phyloP scores from a whole-genome alignment of 2,329 filamentous ascomycete species.

The Colletotrichum trifolii region DNA sequence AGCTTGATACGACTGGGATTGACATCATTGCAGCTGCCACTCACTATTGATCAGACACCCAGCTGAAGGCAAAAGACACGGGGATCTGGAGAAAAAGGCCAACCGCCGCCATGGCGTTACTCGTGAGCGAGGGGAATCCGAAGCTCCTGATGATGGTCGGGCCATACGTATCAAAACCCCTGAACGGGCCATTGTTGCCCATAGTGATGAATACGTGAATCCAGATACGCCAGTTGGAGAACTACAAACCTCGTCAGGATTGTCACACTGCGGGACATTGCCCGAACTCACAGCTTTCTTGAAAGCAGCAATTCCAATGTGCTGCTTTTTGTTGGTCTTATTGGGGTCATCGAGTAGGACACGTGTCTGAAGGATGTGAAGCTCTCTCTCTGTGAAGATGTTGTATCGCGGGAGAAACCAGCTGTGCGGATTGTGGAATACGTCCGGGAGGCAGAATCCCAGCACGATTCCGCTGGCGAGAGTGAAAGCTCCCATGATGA shows the following conservation, averaged over 20 bases:
- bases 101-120: slow-evolving; percentile 66
- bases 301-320: slow-evolving; percentile 56
- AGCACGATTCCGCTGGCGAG: slow-evolving; percentile 54
- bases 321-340: slow-evolving; percentile 60
- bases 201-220: slow-evolving; percentile 63
- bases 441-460: slow-evolving; percentile 57
- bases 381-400: slow-evolving; percentile 52
- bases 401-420: slow-evolving; percentile 50
- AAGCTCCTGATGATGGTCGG: slow-evolving; percentile 65
- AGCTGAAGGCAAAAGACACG: slow-evolving; percentile 62
- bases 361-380: slow-evolving; percentile 55
- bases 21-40: slow-evolving; percentile 37
- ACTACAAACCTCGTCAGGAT: slow-evolving; percentile 41
- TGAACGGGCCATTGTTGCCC: slow-evolving; percentile 59
- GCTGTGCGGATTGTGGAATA: slow-evolving; percentile 54
- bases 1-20: neutral
- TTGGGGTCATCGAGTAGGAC: slow-evolving; percentile 55
- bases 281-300: slow-evolving; percentile 51
- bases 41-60: slow-evolving; percentile 62
- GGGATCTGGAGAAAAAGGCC: slow-evolving; percentile 65
- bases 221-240: slow-evolving; percentile 63
- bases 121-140: slow-evolving; percentile 59
- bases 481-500: slow-evolving; percentile 65
- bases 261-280: rapidly evolving
- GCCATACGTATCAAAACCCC: slow-evolving; percentile 62